Base-by-base conservation (phyloP, 1,139 yeast genomes). In the Zhuliangozyma blackwelliae region DNA sequence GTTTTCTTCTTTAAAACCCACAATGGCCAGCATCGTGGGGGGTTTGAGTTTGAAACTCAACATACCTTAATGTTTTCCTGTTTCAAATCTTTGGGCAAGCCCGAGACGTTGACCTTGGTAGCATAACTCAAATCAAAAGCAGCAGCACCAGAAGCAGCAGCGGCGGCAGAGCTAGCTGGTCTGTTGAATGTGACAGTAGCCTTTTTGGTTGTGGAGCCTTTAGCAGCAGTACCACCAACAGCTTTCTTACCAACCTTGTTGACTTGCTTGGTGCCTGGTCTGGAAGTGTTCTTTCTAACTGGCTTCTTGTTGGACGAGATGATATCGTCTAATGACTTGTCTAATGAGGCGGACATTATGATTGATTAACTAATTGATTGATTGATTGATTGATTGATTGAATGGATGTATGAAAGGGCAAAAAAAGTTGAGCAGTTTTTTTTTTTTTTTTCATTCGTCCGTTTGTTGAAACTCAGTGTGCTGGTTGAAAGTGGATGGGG, bases 261-360 rank as follows among this genome's bases (percentile, higher is more conserved):
- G 31, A 46, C 57, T 31, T 36, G 35, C 51, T 52, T 44, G 40
- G 47, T 53, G 35, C 49, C 54, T 29, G 58, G 48, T 56, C 57
- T 65, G 44, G 52, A 48, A 34, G 55, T 48, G 36, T 51, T 54
- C 55, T 36, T 56, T 50, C 51, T 46, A 47, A 48, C 47, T 37
- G 50, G 47, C 56, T 60, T 69, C 66, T 51, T 65, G 53, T 54
- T 57, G 44, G 87, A 68, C 45, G 95, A 76, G 61, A 92, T 87
- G 61, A 92, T 92, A 55, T 90, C 97, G 70, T 92, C 98, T 59
- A 92, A 80, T 39, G 97, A 88, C 71, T 87, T 84, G 71, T 92
- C 97, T 68, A 92, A 77, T 30, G 48, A 40, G 55, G 84, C 74
- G 50, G 81, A 61, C 68, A 63, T 63, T 11, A 25, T 7, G 23